Base-by-base conservation (phyloP, 2,329 filamentous ascomycete genomes). In the Pseudophaeomoniella oleicola region DNA sequence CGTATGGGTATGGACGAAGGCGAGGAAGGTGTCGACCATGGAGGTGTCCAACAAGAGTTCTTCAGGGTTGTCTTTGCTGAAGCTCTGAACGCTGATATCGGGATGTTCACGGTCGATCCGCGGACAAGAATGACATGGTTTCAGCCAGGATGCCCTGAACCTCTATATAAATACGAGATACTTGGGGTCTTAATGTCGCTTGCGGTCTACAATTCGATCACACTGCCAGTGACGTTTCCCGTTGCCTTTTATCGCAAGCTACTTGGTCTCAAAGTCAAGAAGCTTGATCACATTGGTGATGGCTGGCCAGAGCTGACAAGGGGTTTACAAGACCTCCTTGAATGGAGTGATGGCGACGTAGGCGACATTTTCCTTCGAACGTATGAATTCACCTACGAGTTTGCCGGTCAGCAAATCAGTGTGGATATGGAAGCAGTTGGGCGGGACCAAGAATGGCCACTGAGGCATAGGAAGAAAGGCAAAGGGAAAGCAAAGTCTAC, bases 31-130 rank as follows among this genome's bases (percentile, higher is more conserved):
- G 75, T 92, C 19, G 90, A 98, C 55, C 85, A 88, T 34, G 90
- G 90, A 31, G 90, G 90, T 43, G 87, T 98, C 1, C 88, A 94
- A 48, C 87, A 94, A 53, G 90, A 98, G 44, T 96, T 94, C 54
- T 96, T 98, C 60, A 76, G 85, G 12, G 60, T 94, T 17, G 76
- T 83, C 13, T 77, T 94, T 46, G 74, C 75, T 1, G 79, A 93
- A 50, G 82, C 81, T 3, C 69, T 96, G 32, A 69, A 84, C 47
- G 80, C 84, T 3, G 70, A 77, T 31, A 84, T 81, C 49, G 86
- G 75, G 58, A 63, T 62, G 63, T 96, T 96, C 53, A 80, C 77
- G 0, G 71, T 84, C 19, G 86, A 96, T 47, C 59, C 72, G 1
- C 65, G 75, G 37, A 90, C 81, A 1, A 74, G 75, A 19, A 81